These are phyloP conservation scores for Colletotrichum incanum DNA, from an alignment of 2,329 filamentous ascomycete genomes.

Conservation along the genomic window DNA sequence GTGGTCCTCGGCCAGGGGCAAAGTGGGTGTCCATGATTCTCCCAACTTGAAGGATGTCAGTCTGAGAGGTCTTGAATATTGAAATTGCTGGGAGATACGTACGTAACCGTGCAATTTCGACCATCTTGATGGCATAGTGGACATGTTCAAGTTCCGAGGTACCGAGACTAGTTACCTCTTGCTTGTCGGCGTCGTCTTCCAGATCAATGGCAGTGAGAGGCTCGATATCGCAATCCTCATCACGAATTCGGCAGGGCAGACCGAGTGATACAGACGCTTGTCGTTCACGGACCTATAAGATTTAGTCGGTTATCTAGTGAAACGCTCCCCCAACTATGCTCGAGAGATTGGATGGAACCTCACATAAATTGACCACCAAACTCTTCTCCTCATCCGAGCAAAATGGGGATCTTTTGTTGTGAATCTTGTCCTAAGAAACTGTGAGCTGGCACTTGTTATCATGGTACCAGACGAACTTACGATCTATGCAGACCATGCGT, in stretches of 20 bases:
- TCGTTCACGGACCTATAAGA: conserved; percentile 53
- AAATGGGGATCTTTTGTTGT: conserved; percentile 35
- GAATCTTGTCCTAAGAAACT: conserved; percentile 9
- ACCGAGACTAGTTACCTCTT: conserved; percentile 48
- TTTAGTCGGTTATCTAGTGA: not conserved
- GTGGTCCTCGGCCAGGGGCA: conserved; percentile 51
- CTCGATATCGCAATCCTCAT: conserved; percentile 58
- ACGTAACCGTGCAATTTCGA: conserved; percentile 55
- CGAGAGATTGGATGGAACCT: not conserved
- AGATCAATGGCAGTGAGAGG: conserved; percentile 51
- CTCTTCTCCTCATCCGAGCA: conserved; percentile 60
- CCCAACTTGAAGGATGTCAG: conserved; percentile 47
- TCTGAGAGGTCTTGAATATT: too few species aligned
- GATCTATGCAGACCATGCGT: conserved; percentile 62
- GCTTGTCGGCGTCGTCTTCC: conserved; percentile 48
- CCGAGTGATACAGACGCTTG: conserved; percentile 56
- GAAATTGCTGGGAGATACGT: conserved; percentile 18
- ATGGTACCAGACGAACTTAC: conserved; percentile 36
- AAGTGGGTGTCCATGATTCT: conserved; percentile 56
- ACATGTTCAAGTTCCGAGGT: conserved; percentile 53
- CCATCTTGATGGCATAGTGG: conserved; percentile 56
- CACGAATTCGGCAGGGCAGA: conserved; percentile 55
- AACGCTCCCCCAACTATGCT: not conserved
- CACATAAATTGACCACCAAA: conserved; percentile 69
- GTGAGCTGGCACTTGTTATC: not conserved